Conservation (phyloP, 768 basidiomycete genomes). For the Agaricus subrufescens region DNA sequence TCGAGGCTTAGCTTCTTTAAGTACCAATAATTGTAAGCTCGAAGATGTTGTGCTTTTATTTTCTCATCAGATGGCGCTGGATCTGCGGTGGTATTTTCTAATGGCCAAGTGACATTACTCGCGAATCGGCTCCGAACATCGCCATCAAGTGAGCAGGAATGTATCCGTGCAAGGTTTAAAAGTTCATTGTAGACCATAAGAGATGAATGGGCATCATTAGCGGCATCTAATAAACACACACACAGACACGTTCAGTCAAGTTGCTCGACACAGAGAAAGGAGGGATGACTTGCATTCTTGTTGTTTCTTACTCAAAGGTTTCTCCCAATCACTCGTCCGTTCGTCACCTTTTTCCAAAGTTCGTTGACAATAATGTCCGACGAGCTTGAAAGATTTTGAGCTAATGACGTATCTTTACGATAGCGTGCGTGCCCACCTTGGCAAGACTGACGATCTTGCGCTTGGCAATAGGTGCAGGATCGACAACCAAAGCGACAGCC, state of each 20-base stretch:
- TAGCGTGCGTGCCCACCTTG: constrained; percentile 17
- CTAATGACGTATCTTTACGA: neutral
- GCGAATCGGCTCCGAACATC: constrained; percentile 4
- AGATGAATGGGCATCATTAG: constrained; percentile 32
- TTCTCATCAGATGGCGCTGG: neutral
- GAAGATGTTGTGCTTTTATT: constrained; percentile 23
- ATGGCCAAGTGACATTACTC: neutral
- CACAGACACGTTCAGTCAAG: neutral
- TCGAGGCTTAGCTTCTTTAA: constrained; percentile 21
- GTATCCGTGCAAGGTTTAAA: constrained; percentile 18
- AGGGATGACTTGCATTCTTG: constrained; percentile 21
- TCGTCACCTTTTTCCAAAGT: constrained; percentile 23
- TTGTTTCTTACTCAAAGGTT: constrained; percentile 16
- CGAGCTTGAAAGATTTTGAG: constrained; percentile 18
- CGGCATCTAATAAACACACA: constrained; percentile 23
- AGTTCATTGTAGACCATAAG: constrained; percentile 26
- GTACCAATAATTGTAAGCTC: constrained; percentile 31
- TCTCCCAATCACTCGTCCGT: constrained; percentile 32
- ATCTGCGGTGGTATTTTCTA: constrained; percentile 2
- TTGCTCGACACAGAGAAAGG: no score
- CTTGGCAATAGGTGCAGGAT: constrained; percentile 17
- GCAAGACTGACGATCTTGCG: constrained; percentile 27
- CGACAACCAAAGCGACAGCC: constrained; percentile 24
- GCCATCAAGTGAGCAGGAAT: constrained; percentile 13
- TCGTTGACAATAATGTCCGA: constrained; percentile 26